phyloP scores from a whole-genome alignment of 2,329 filamentous ascomycete species.

The Ceratocystis destructans region DNA sequence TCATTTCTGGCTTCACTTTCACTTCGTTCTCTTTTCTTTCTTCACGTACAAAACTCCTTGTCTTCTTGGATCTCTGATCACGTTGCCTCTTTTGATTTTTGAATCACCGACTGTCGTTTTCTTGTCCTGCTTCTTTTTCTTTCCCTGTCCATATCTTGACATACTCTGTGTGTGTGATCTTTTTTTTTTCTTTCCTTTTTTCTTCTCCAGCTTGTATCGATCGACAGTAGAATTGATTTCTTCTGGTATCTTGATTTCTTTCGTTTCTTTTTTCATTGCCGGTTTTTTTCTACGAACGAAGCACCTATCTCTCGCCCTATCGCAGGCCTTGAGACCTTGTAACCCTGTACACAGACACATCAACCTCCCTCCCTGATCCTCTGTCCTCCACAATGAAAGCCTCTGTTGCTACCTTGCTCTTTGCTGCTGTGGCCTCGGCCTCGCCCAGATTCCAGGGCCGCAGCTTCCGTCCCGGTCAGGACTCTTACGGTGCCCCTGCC shows the following conservation, averaged over 20 bases:
- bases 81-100: not conserved
- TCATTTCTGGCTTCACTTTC: conserved; percentile 8
- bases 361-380: conserved; percentile 6
- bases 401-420: conserved; percentile 17
- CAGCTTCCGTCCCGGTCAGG: conserved; percentile 11
- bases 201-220: not conserved
- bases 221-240: conserved; percentile 15
- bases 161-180: conserved; percentile 11
- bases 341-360: not conserved
- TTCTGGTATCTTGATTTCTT: conserved; percentile 15
- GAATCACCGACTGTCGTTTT: conserved; percentile 10
- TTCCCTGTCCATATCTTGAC: not conserved
- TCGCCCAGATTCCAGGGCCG: conserved; percentile 16
- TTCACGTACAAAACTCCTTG: not conserved
- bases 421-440: conserved; percentile 15
- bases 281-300: conserved; percentile 12
- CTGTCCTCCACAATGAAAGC: conserved; percentile 16
- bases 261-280: conserved; percentile 12
- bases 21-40: not conserved
- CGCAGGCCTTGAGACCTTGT: conserved; percentile 13
- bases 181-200: not conserved
- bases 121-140: conserved; percentile 8
- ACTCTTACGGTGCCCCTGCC: not conserved
- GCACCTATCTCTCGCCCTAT: conserved; percentile 6
- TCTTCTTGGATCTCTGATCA: not conserved